Evolutionary conservation across 257 asterid genomes (phyloP), one percentile per base, ranked within the genome.

Genomic region (Cinchona pubescens): DNA sequence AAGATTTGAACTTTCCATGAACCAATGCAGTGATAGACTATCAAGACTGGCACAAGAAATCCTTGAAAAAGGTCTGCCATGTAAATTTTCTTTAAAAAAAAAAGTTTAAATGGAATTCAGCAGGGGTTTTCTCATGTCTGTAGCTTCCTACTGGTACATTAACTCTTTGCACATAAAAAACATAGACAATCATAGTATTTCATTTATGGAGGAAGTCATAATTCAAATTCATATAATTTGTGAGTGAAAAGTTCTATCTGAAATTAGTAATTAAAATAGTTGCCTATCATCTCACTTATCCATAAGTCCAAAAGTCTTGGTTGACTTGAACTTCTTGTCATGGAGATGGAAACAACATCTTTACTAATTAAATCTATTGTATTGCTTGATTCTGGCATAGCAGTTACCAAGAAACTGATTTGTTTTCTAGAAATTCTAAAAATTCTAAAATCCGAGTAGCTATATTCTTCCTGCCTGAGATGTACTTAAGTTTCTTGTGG

Each of bases 1-100:
- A 43, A 92, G 97, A 85, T 94, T 94, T 77, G 97, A 94, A 84
- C 97, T 92, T 86, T 94, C 98, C 76, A 88, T 94, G 97, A 94
- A 89, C 74, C 93, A 82, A 46, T 94, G 99, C 88, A 84, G 78
- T 64, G 88, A 72, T 62, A 76, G 85, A 68, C 80, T 94, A 64
- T 86, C 97, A 15, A 78, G 77, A 71, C 75, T 90, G 83, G 99
- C 97, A 2, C 93, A 87, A 77, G 92, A 94, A 71, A 87, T 94
- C 72, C 78, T 92, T 82, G 91, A 87, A 77, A 88, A 83, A 92
- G 97, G 97, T 92, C 67, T 61, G 81, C 40, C 48, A 51, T 67
- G 35, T 42, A 35, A 61, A 38, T 62, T 29, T 56, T 29, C 61
- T 46, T 56, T 66, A 18, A 55, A 2, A 51, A 43, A n/a, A n/a